A percentile compares a stretch with the other conserved stretches of the same genome.
Evolutionary conservation across 805 yeast species (phyloP).

Genomic region (Yarrowia sp.): DNA sequence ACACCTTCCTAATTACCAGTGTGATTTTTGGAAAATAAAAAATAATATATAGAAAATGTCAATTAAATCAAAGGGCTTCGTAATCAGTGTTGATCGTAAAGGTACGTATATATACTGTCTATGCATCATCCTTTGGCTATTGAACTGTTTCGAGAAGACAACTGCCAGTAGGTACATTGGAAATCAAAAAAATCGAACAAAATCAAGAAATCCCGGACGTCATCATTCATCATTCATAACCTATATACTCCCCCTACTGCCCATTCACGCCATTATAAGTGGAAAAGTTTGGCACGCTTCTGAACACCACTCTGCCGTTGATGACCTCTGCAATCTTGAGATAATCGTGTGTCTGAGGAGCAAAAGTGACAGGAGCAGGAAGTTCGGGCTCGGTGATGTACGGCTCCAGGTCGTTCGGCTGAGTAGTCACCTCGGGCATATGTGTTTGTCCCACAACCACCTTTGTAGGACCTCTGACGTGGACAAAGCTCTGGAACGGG

Average conservation of each 20-base stretch:
- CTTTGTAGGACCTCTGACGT: slow-evolving; percentile 29
- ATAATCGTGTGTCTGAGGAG: slow-evolving; percentile 23
- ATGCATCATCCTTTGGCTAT: too few relatives aligned
- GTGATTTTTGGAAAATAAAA: too few relatives aligned
- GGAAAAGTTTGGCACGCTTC: slow-evolving; percentile 27
- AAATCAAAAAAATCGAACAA: too few relatives aligned
- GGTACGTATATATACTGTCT: too few relatives aligned
- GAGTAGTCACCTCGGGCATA: slow-evolving; percentile 23
- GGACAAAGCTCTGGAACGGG: slow-evolving; percentile 30
- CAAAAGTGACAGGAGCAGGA: slow-evolving; percentile 1
- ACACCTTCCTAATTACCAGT: too few relatives aligned
- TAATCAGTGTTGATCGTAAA: too few relatives aligned
- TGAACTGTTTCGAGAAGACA: too few relatives aligned
- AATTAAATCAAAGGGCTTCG: too few relatives aligned
- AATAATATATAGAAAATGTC: too few relatives aligned
- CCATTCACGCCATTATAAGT: slow-evolving; percentile 16
- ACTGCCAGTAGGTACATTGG: too few relatives aligned
- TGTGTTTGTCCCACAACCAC: slow-evolving; percentile 21
- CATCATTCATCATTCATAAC: too few relatives aligned
- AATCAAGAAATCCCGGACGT: too few relatives aligned
- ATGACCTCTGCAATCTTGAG: slow-evolving; percentile 29
- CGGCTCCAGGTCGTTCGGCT: slow-evolving; percentile 14
- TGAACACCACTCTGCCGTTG: slow-evolving; percentile 29
- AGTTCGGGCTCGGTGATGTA: slow-evolving; percentile 12
- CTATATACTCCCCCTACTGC: neutral